Percentiles rank a stretch among this genome's conserved stretches.
Conservation (phyloP, 495 filamentous ascomycete genomes). For the Daldinia loculata region DNA sequence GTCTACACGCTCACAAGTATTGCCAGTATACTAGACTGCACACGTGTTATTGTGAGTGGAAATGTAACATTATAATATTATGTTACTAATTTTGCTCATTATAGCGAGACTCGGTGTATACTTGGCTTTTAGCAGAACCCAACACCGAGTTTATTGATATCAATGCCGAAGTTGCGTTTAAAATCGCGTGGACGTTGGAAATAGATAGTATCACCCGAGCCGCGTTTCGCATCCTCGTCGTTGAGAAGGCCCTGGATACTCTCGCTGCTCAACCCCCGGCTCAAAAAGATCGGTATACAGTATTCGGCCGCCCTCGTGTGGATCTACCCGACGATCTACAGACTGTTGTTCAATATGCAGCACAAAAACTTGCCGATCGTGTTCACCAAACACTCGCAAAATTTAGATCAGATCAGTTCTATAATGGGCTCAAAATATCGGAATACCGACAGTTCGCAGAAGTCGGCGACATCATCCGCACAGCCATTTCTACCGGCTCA, state of each 20-base stretch:
- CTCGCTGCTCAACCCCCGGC: conserved; percentile 12
- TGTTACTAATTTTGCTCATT: conserved; percentile 14
- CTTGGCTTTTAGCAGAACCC: conserved; percentile 53
- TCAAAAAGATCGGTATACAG: conserved; percentile 5
- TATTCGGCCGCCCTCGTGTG: conserved; percentile 41
- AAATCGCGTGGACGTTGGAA: conserved; percentile 50
- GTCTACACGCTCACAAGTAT: conserved; percentile 69
- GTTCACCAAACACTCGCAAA: conserved; percentile 11
- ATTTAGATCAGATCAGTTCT: conserved; percentile 22
- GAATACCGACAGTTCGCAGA: conserved; percentile 28
- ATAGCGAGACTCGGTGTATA: conserved; percentile 43
- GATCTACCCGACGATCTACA: conserved; percentile 43
- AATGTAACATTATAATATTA: not conserved
- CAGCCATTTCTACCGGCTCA: not conserved
- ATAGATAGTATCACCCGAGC: conserved; percentile 48
- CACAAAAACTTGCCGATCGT: conserved; percentile 39
- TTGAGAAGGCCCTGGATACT: conserved; percentile 49
- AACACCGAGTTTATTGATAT: conserved; percentile 58
- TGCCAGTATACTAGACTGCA: conserved; percentile 65
- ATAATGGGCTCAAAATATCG: conserved; percentile 16
- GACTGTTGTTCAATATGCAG: conserved; percentile 45
- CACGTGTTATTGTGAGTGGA: conserved; percentile 49
- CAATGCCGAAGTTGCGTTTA: conserved; percentile 55
- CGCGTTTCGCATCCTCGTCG: conserved; percentile 56
- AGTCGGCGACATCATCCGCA: conserved; percentile 12